Conservation (phyloP, 768 basidiomycete species). For the Thelephora ganbajun region DNA sequence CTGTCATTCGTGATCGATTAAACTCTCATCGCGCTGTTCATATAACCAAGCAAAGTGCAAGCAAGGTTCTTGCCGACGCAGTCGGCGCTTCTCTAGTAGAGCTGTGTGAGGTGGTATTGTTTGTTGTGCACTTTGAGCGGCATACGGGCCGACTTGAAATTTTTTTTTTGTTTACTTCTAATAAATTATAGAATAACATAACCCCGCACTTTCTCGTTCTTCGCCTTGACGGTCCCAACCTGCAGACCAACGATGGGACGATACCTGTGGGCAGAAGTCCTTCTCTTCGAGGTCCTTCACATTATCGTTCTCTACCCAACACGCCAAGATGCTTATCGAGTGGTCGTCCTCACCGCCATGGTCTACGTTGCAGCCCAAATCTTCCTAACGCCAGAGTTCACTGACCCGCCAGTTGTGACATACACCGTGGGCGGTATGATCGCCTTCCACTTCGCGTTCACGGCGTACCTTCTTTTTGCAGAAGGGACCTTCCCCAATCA, state of each 20-base stretch:
- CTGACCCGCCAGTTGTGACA: neutral
- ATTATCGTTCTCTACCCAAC: neutral
- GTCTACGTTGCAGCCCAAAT: neutral
- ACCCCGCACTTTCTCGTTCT: too few species aligned
- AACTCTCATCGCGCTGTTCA: too few species aligned
- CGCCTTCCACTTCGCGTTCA: neutral
- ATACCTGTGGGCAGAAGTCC: neutral
- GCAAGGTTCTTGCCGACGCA: too few species aligned
- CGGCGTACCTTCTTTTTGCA: neutral
- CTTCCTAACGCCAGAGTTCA: neutral
- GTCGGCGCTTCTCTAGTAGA: too few species aligned
- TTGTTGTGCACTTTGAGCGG: too few species aligned
- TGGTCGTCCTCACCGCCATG: neutral
- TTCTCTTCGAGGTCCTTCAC: neutral
- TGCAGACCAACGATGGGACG: neutral
- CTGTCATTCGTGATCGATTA: too few species aligned
- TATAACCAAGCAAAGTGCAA: too few species aligned
- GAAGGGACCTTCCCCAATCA: neutral
- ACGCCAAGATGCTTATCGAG: neutral
- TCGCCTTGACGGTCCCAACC: too few species aligned
- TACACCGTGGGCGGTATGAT: neutral
- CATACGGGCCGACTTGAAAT: too few species aligned
- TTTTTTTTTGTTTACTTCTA: too few species aligned
- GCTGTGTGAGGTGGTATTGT: too few species aligned
- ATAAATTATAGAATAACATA: too few species aligned